Conservation (phyloP, 139 green algal genomes). For the Chloropicon primus region DNA sequence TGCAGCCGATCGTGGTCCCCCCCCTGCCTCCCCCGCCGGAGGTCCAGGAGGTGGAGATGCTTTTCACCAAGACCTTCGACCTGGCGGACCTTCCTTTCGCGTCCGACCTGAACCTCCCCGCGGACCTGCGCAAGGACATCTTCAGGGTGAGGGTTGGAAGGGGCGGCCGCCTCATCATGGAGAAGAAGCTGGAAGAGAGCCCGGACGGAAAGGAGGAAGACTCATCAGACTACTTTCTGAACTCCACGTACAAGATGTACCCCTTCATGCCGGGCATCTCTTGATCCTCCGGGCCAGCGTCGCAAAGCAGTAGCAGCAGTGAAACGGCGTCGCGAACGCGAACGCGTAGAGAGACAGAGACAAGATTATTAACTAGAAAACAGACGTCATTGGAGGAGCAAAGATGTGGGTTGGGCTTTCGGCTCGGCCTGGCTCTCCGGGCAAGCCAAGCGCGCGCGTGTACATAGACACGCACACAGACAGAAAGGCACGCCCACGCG, state of each 20-base stretch:
- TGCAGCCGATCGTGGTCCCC: not conserved
- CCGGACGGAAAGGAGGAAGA: not conserved
- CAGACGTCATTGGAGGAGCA: too few species aligned
- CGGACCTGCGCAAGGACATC: not conserved
- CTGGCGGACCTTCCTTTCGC: not conserved
- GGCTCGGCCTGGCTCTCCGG: too few species aligned
- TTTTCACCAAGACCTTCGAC: not conserved
- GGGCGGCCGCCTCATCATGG: not conserved
- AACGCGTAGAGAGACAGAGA: too few species aligned
- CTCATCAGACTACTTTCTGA: not conserved
- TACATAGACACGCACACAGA: too few species aligned
- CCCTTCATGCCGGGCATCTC: not conserved
- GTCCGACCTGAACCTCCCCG: not conserved
- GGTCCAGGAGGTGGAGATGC: not conserved
- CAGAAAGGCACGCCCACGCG: too few species aligned
- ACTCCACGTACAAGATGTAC: not conserved
- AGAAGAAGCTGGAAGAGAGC: not conserved
- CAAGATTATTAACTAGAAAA: too few species aligned
- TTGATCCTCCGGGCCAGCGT: too few species aligned
- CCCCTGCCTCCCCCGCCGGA: not conserved
- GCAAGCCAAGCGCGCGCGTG: too few species aligned
- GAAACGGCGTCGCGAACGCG: too few species aligned
- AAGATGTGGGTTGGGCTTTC: too few species aligned
- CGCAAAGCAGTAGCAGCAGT: too few species aligned
- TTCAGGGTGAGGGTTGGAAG: not conserved